Percentiles rank a stretch among this genome's conserved stretches.
Evolutionary conservation across 495 filamentous ascomycete species (phyloP).

Genomic region (Penicillium silybi): DNA sequence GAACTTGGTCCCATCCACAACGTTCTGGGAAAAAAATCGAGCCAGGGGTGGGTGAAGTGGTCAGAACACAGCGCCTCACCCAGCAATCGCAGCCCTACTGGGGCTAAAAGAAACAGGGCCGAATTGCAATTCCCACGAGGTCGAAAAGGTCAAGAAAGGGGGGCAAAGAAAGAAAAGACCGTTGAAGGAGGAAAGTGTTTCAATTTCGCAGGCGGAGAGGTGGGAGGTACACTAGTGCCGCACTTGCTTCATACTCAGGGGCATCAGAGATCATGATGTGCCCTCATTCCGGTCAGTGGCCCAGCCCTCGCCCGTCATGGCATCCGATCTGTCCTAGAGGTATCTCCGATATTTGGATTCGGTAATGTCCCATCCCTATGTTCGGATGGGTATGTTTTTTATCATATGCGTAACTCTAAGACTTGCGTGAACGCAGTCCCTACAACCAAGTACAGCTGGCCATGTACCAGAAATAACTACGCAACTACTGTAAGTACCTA

Average conservation of each 20-base stretch:
- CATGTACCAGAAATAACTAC: too few species aligned
- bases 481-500: background rate
- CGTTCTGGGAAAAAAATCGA: slow-evolving; percentile 17
- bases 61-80: background rate
- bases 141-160: slow-evolving; percentile 7
- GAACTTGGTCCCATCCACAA: slow-evolving; percentile 22
- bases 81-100: slow-evolving; percentile 5
- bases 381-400: background rate
- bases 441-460: background rate
- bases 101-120: background rate
- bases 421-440: background rate
- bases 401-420: background rate
- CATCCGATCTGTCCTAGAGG: background rate
- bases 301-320: slow-evolving; percentile 14
- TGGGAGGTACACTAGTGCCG: slow-evolving; percentile 23
- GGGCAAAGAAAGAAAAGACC: slow-evolving; percentile 6
- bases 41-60: slow-evolving; percentile 9
- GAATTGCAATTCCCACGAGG: background rate
- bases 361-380: background rate
- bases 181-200: slow-evolving; percentile 15
- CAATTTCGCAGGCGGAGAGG: slow-evolving; percentile 26
- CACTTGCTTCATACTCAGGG: slow-evolving; percentile 24
- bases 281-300: slow-evolving; percentile 8
- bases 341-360: background rate
- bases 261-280: slow-evolving; percentile 10